These are phyloP conservation scores for Pyrrhoderma lamaoense DNA, from an alignment of 1,284 basidiomycete species.

Conservation along the genomic window DNA sequence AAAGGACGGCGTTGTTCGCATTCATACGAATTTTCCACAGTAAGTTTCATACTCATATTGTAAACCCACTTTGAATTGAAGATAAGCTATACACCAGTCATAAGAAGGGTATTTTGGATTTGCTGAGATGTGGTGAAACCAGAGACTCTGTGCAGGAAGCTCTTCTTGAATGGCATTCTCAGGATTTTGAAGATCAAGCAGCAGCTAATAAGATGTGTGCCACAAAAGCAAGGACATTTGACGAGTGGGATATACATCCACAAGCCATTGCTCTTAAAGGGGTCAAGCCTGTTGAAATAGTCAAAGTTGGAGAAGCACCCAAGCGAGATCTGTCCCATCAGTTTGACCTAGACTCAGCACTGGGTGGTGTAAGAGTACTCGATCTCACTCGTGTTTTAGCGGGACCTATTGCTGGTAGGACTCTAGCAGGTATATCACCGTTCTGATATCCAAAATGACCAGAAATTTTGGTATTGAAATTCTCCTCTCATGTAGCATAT, in stretches of 20 bases:
- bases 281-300: constrained; percentile 37
- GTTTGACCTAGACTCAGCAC: constrained; percentile 26
- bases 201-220: constrained; percentile 44
- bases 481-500: constrained; percentile 36
- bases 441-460: too few species aligned
- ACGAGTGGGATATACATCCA: constrained; percentile 43
- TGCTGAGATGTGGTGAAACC: constrained; percentile 34
- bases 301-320: constrained; percentile 44
- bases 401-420: constrained; percentile 48
- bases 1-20: constrained; percentile 43
- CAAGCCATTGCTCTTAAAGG: constrained; percentile 37
- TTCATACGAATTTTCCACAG: constrained; percentile 64
- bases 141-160: constrained; percentile 35
- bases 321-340: constrained; percentile 21
- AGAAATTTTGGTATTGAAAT: too few species aligned
- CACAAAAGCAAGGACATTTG: constrained; percentile 43
- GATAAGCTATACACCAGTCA: constrained; percentile 32
- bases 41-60: constrained; percentile 25
- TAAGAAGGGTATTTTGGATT: constrained; percentile 41
- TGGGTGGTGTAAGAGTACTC: constrained; percentile 46
- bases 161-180: constrained; percentile 38
- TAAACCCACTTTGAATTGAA: neutral
- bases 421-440: constrained; percentile 49
- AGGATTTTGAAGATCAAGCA: constrained; percentile 46
- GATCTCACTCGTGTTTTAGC: constrained; percentile 56